Percentiles rank a stretch among this genome's conserved stretches.
Evolutionary conservation across 2,329 filamentous ascomycete genomes (phyloP).

Genomic region (Exophiala aquamarina): DNA sequence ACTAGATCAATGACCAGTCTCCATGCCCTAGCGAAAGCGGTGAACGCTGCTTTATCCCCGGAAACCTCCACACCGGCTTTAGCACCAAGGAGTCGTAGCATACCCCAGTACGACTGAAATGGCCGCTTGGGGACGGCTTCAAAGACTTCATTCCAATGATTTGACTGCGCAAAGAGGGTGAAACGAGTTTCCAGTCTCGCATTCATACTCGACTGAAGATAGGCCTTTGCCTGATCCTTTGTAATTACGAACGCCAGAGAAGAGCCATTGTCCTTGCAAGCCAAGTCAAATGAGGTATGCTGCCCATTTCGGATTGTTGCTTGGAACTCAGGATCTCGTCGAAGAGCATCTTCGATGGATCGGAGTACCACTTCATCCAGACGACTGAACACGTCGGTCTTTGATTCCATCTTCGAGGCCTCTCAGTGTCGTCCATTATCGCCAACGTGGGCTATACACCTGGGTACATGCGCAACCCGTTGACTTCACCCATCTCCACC

Average conservation of each 20-base stretch:
- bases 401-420: neutral
- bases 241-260: too few relatives aligned
- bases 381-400: neutral
- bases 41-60: slow-evolving; percentile 16
- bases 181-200: slow-evolving; percentile 7
- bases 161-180: slow-evolving; percentile 8
- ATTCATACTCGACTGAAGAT: too few relatives aligned
- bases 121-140: slow-evolving; percentile 11
- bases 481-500: too few relatives aligned
- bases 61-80: slow-evolving; percentile 13
- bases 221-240: too few relatives aligned
- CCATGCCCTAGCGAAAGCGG: slow-evolving; percentile 14
- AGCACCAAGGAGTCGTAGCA: slow-evolving; percentile 20
- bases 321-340: slow-evolving; percentile 10
- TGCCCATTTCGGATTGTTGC: neutral
- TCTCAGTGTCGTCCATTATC: too few relatives aligned
- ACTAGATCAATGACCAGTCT: slow-evolving; percentile 16
- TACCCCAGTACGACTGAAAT: slow-evolving; percentile 25
- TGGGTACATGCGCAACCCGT: too few relatives aligned
- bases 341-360: slow-evolving; percentile 2
- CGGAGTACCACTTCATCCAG: neutral
- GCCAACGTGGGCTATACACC: too few relatives aligned
- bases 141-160: slow-evolving; percentile 20
- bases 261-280: too few relatives aligned
- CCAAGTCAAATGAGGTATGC: too few relatives aligned